Base-by-base conservation (phyloP, 140 eudicot genomes). In the Oenanthe javanica region DNA sequence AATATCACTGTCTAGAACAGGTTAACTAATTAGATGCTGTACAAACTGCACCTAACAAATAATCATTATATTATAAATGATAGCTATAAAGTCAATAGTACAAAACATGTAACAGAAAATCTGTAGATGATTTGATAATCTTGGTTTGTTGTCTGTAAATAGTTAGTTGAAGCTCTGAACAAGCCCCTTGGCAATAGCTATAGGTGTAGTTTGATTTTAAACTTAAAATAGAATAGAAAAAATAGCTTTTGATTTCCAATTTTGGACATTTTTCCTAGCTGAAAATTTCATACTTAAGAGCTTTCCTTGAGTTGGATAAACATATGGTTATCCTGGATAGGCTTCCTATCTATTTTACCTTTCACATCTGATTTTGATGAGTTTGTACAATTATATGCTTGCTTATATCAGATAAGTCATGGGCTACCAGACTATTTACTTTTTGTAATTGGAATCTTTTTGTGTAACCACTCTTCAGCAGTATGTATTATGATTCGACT, bases 241-340 rank as follows among this genome's bases (percentile, higher is more conserved):
- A 43, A 14, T 14, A 43, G 61, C 64, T 81, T 73, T 81, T 42
- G 83, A 2, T 36, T 40, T 42, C 45, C 69, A 45, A 14, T 52
- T 54, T 43, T 46, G 61, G 43, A 50, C 50, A 16, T 46, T 36
- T 81, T 45, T 63, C 38, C 59, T 9, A 66, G 63, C 67, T 31
- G 47, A 82, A 64, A 61, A 54, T 19, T 25, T 54, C 14, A 16
- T 67, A 36, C 49, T 12, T 47, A 4, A 76, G 59, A 82, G 38
- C 9, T 82, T 63, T 81, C 75, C 69, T 63, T 48, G 27, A 51
- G 70, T 81, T 77, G 85, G 59, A 19, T n/a, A 42, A n/a, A 77
- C 85, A 77, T 51, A 11, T 75, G 75, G 80, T 81, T 47, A 75
- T 13, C 55, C 59, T 19, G 36, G 61, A 46, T 74, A 13, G 21